A percentile compares a stretch with the other conserved stretches of the same genome.
These are phyloP conservation scores for Penicillium sp. DNA, from an alignment of 2,329 filamentous ascomycete genomes.

Conservation along the genomic window DNA sequence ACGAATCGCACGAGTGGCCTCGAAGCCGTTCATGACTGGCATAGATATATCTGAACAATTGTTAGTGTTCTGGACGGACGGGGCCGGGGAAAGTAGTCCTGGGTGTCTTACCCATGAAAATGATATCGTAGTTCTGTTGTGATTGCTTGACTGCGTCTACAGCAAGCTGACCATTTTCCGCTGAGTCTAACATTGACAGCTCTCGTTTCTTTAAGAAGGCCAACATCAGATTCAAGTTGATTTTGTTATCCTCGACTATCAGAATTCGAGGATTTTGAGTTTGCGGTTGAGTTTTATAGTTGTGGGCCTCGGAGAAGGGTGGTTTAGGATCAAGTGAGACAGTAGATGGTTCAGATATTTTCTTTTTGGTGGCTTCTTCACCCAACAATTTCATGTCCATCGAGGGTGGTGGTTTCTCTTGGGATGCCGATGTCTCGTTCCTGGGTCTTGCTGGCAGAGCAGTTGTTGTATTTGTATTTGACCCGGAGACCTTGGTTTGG, in stretches of 20 bases:
- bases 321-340: not conserved
- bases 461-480: not conserved
- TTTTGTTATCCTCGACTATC: conserved; percentile 45
- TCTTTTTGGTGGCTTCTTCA: not conserved
- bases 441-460: not conserved
- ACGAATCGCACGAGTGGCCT: conserved; percentile 39
- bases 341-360: too few relatives aligned
- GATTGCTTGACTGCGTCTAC: conserved; percentile 36
- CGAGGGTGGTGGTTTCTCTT: not conserved
- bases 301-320: not conserved
- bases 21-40: conserved; percentile 43
- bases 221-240: conserved; percentile 42
- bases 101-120: conserved; percentile 41
- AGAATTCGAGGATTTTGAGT: conserved; percentile 29
- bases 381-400: too few relatives aligned
- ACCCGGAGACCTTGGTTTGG: not conserved
- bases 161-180: conserved; percentile 43
- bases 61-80: not conserved
- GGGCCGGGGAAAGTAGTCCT: conserved; percentile 18
- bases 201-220: conserved; percentile 19
- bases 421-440: not conserved
- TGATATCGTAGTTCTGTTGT: conserved; percentile 38
- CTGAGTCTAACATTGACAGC: conserved; percentile 33
- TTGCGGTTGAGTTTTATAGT: not conserved
- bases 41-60: conserved; percentile 37